These are phyloP conservation scores for Corynespora cassiicola DNA, from an alignment of 2,329 filamentous ascomycete genomes.

Conservation along the genomic window DNA sequence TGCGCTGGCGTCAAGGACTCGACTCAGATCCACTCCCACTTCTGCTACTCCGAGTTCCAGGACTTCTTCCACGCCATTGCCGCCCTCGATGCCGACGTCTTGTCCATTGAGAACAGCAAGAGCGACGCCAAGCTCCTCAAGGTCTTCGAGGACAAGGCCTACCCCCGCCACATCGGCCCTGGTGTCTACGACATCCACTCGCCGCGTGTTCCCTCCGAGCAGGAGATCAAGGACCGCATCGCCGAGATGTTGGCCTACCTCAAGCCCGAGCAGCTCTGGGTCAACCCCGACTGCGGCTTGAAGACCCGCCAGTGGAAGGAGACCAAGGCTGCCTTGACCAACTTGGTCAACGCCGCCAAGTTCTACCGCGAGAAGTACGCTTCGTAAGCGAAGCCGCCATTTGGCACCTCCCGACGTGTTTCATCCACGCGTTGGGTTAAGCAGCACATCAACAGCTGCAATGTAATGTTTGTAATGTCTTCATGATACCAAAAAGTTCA, in stretches of 20 bases:
- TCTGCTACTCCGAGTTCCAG: conserved; percentile 99
- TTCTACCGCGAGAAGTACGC: conserved; percentile 90
- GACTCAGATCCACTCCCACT: conserved; percentile 99
- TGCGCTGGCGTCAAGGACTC: conserved; percentile 92
- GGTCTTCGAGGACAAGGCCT: conserved; percentile 97
- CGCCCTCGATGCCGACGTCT: conserved; percentile 94
- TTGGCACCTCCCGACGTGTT: conserved; percentile 30
- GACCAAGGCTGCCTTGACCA: conserved; percentile 93
- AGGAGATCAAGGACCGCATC: conserved; percentile 98
- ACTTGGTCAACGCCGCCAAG: conserved; percentile 99
- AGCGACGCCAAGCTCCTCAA: conserved; percentile 98
- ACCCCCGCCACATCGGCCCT: conserved; percentile 97
- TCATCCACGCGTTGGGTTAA: conserved; percentile 39
- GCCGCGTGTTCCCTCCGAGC: conserved; percentile 92
- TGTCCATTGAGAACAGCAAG: conserved; percentile 99
- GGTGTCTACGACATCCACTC: conserved; percentile 99
- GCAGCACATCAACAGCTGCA: conserved; percentile 47
- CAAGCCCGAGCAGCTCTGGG: conserved; percentile 98
- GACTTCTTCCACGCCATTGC: conserved; percentile 99
- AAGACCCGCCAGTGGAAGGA: conserved; percentile 99
- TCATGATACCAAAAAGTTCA: conserved; percentile 53
- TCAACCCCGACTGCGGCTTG: conserved; percentile 98
- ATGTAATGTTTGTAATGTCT: conserved; percentile 49
- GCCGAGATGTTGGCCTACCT: conserved; percentile 96
- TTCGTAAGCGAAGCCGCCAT: conserved; percentile 54